These are phyloP conservation scores for Penicillium herquei DNA, from an alignment of 495 filamentous ascomycete species.

Conservation along the genomic window DNA sequence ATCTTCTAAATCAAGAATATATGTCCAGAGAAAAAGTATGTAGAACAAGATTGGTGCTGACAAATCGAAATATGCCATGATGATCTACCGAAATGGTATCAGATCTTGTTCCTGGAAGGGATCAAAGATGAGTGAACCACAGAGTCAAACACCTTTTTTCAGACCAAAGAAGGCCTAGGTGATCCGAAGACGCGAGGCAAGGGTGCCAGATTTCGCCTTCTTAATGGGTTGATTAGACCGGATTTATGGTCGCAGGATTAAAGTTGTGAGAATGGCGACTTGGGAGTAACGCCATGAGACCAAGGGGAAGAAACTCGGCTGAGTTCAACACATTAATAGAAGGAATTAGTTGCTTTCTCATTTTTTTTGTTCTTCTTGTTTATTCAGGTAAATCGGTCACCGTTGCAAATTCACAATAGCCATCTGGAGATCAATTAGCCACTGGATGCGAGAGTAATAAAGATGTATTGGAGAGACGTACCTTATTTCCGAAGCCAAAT, in stretches of 20 bases:
- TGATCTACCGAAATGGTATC: not conserved
- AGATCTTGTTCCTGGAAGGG: not conserved
- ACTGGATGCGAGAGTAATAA: not conserved
- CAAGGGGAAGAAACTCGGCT: not conserved
- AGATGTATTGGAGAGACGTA: conserved; percentile 35
- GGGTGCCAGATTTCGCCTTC: not conserved
- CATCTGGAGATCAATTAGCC: conserved; percentile 29
- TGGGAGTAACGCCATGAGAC: not conserved
- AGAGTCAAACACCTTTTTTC: not conserved
- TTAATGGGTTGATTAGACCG: conserved; percentile 8
- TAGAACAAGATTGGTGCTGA: conserved; percentile 5
- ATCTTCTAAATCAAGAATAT: conserved; percentile 37
- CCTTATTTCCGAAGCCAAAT: conserved; percentile 67
- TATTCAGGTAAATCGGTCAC: conserved; percentile 20
- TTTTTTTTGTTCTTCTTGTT: not conserved
- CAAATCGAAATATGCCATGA: not conserved
- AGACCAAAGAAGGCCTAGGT: not conserved
- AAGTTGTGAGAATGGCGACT: not conserved
- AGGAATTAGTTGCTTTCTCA: not conserved
- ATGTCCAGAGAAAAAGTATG: conserved; percentile 28
- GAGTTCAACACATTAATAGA: not conserved
- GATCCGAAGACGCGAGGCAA: not conserved
- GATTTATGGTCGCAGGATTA: not conserved
- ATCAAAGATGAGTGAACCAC: too few species aligned
- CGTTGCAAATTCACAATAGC: conserved; percentile 46